Evolutionary conservation across 176 grass and related monocot genomes (phyloP).

Genomic region (Pontederia paniculata): DNA sequence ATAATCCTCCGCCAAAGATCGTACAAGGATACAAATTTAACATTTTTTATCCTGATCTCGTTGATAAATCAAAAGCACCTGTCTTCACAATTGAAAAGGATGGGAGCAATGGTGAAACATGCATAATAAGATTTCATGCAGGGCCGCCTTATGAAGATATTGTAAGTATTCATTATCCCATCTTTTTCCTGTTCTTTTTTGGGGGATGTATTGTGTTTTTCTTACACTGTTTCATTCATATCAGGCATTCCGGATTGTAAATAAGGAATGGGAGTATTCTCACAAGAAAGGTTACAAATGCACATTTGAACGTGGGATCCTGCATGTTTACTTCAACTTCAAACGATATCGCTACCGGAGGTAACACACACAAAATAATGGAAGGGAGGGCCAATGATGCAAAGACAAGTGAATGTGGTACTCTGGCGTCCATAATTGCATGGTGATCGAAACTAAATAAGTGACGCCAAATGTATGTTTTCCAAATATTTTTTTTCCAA

Average conservation of each 20-base stretch:
- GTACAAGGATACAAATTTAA: conserved; percentile 99
- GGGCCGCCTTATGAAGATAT: conserved; percentile 97
- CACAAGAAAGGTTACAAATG: conserved; percentile 99
- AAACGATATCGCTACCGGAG: conserved; percentile 84
- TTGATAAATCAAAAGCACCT: conserved; percentile 86
- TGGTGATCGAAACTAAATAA: too few relatives aligned
- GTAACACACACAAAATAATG: conserved; percentile 4
- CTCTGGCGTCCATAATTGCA: too few relatives aligned
- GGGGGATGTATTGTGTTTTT: background rate
- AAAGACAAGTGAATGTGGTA: too few relatives aligned
- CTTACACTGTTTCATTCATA: background rate
- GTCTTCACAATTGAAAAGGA: conserved; percentile 86
- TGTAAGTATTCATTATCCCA: conserved; percentile 30
- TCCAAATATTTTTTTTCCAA: too few relatives aligned
- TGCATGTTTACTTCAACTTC: conserved; percentile 97
- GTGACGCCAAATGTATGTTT: too few relatives aligned
- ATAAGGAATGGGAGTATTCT: conserved; percentile 99
- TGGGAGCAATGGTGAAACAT: conserved; percentile 73
- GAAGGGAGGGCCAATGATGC: background rate
- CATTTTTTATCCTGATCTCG: conserved; percentile 96
- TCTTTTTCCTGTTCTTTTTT: background rate
- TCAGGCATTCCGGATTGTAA: conserved; percentile 83
- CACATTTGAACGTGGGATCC: conserved; percentile 92
- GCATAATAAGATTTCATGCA: conserved; percentile 77
- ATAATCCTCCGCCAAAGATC: conserved; percentile 88